Conservation (phyloP, 805 yeast species). For the Saccharomycopsis capsularis region DNA sequence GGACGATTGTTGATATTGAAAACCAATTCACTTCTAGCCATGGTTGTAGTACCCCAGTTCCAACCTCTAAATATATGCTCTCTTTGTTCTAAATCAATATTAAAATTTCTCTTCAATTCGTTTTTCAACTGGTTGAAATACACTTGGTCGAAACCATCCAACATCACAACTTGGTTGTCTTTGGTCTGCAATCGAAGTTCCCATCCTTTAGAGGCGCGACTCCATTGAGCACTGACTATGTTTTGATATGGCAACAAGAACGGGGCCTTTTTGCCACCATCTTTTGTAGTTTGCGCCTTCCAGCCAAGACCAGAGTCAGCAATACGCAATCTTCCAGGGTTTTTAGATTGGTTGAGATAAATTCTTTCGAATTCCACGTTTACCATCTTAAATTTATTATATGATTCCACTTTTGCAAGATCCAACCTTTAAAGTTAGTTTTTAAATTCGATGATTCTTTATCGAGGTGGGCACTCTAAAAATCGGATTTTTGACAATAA, state of each 20-base stretch:
- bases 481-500: no score
- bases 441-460: no score
- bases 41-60: constrained; percentile 97
- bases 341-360: constrained; percentile 78
- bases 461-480: no score
- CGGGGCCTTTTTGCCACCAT: constrained; percentile 56
- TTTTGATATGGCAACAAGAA: constrained; percentile 84
- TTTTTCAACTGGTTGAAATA: constrained; percentile 77
- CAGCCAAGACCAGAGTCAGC: constrained; percentile 98
- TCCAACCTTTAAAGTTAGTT: no score
- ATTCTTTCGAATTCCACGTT: constrained; percentile 81
- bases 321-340: constrained; percentile 83
- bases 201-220: constrained; percentile 87
- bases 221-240: constrained; percentile 76
- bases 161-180: constrained; percentile 72
- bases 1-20: constrained; percentile 86
- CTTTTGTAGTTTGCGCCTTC: constrained; percentile 58
- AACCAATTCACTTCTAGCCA: constrained; percentile 85
- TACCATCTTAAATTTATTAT: constrained; percentile 21
- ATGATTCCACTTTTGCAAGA: no score
- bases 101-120: constrained; percentile 74
- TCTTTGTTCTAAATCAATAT: constrained; percentile 63
- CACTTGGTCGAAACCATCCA: constrained; percentile 88
- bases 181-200: constrained; percentile 87
- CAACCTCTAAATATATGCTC: constrained; percentile 96